Base-by-base conservation (phyloP, 2,329 filamentous ascomycete species). In the Fonsecaea pugnacius region DNA sequence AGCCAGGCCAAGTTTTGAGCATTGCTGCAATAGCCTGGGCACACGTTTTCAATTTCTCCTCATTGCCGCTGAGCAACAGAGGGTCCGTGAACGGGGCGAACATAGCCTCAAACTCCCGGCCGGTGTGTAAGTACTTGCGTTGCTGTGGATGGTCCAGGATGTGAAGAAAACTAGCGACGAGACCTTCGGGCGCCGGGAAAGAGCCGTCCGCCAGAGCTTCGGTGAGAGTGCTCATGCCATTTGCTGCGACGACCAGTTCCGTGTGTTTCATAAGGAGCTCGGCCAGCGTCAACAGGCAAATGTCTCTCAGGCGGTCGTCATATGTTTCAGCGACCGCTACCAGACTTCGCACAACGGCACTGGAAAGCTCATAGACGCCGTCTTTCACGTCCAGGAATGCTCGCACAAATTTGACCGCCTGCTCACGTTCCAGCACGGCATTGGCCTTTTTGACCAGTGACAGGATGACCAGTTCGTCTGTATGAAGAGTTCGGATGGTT, bases 301-400 rank as follows among this genome's bases (percentile, higher is more conserved):
- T 97, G 40, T 92, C 91, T 60, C 91, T 87, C 16, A 99, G 80
- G 63, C 93, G 88, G 75, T 97, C 93, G 69, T 96, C 90, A 27
- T 86, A 84, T 70, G 95, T 90, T 70, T 96, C 91, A 14, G 95
- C 94, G 55, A 98, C 89, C 4, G 95, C 91, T 35, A 95, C 91
- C 63, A 99, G 89, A 6, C 94, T 95, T 60, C 95, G 87, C 7
- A 96, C 90, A 21, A 99, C 88, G 0, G 91, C 89, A 64, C 91
- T 86, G 1, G 95, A 96, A 38, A 99, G 85, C 75, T 99, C 94
- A 67, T 87, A 85, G 8, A 96, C 89, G 10, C 95, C 95, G 67
- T 92, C 91, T 74, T 97, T 97, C 69, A 98, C 92, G 74, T 99
- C 95, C 2, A 99, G 81, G 73, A 99, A 99, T 9, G 93, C 91